Evolutionary conservation across 1,284 basidiomycete genomes (phyloP).

Genomic region (Irpex rosettiformis): DNA sequence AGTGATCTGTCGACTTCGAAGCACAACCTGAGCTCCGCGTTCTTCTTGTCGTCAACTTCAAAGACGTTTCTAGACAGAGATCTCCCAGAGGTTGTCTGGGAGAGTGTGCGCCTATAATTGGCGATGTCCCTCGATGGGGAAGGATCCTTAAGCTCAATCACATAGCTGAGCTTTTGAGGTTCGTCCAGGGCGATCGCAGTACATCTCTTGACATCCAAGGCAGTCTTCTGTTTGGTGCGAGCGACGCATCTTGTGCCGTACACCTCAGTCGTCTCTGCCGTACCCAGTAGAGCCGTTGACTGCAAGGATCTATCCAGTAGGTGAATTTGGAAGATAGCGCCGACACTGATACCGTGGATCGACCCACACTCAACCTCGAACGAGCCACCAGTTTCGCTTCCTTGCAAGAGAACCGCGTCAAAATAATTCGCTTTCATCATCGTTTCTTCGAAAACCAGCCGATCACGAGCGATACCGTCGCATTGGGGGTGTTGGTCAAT

Average conservation of each 20-base stretch:
- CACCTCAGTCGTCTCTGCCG: neutral
- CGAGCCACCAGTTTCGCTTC: neutral
- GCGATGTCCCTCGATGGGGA: no score
- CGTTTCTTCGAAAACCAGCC: constrained; percentile 12
- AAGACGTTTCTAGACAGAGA: no score
- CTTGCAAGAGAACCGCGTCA: neutral
- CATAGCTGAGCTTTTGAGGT: no score
- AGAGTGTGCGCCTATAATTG: no score
- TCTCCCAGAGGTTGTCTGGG: no score
- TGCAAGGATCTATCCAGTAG: neutral
- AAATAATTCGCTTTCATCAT: constrained; percentile 4
- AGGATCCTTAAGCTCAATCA: no score
- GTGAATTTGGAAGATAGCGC: neutral
- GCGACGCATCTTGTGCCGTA: neutral
- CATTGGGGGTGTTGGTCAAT: constrained; percentile 13
- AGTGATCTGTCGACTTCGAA: neutral
- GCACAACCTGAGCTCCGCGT: neutral
- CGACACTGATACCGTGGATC: neutral
- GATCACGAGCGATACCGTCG: constrained; percentile 12
- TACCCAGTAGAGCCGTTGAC: neutral
- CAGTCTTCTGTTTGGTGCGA: no score
- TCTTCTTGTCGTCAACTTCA: neutral
- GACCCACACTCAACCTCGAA: neutral
- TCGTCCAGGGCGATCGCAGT: no score
- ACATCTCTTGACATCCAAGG: no score